phyloP scores from a whole-genome alignment of 192 early-diverging fungal genomes.

The Podila clonocystis region DNA sequence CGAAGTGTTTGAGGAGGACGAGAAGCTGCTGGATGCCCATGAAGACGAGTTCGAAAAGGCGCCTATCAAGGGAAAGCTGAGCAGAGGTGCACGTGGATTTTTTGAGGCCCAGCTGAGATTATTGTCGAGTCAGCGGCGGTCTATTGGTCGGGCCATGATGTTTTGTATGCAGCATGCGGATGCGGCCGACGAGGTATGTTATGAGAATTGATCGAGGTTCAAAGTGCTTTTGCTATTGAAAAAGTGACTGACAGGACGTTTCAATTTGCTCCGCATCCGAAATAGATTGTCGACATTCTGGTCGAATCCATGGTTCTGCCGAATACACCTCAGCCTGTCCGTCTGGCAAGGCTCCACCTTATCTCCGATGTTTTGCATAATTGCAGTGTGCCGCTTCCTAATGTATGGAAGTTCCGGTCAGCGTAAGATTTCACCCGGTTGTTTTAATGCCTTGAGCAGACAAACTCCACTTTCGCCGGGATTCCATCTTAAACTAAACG shows the following conservation, averaged over 20 bases:
- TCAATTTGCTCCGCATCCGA: not conserved
- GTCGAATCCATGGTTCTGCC: conserved; percentile 65
- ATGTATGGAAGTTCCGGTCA: conserved; percentile 87
- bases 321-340: conserved; percentile 65
- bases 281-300: conserved; percentile 75
- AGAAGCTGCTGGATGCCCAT: conserved; percentile 49
- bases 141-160: conserved; percentile 83
- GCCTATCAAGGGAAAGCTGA: conserved; percentile 55
- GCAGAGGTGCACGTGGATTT: conserved; percentile 56
- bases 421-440: conserved; percentile 37
- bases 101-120: conserved; percentile 57
- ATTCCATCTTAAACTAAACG: not conserved
- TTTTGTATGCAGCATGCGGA: conserved; percentile 87
- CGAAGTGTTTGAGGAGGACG: conserved; percentile 68
- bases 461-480: too few species aligned
- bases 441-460: too few species aligned
- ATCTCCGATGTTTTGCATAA: conserved; percentile 95
- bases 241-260: not conserved
- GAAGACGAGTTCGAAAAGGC: conserved; percentile 56
- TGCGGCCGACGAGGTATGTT: conserved; percentile 74
- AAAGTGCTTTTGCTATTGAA: not conserved
- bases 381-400: conserved; percentile 78
- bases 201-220: not conserved
- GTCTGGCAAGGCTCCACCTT: conserved; percentile 81
- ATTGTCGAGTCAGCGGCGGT: conserved; percentile 57